Evolutionary conservation across 2,329 filamentous ascomycete species (phyloP).

Genomic region (Zymoseptoria crescenta): DNA sequence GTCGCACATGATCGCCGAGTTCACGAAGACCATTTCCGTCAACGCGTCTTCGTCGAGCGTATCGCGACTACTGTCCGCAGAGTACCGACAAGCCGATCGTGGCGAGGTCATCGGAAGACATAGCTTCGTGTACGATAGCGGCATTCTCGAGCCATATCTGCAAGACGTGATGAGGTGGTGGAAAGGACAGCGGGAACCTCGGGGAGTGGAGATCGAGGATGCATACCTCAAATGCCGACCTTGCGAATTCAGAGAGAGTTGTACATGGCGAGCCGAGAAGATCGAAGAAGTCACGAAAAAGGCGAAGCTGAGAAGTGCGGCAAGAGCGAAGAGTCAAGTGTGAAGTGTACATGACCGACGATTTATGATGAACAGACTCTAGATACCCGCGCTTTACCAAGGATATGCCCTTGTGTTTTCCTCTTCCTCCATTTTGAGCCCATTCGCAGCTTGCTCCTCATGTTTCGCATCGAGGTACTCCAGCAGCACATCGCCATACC

Average conservation of each 20-base stretch:
- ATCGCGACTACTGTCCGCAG: constrained; percentile 50
- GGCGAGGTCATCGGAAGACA: constrained; percentile 50
- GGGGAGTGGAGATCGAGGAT: constrained; percentile 73
- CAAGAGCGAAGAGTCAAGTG: constrained; percentile 15
- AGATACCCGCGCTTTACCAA: constrained; percentile 31
- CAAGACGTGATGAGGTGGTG: constrained; percentile 74
- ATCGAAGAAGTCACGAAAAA: constrained; percentile 49
- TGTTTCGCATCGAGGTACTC: constrained; percentile 71
- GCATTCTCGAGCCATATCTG: constrained; percentile 59
- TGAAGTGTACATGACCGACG: constrained; percentile 6
- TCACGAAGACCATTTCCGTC: constrained; percentile 36
- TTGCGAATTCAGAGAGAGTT: constrained; percentile 75
- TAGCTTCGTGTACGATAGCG: constrained; percentile 58
- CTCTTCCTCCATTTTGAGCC: constrained; percentile 55
- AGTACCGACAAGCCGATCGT: constrained; percentile 43
- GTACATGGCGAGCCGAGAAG: constrained; percentile 67
- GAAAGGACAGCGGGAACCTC: constrained; percentile 64
- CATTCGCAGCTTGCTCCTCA: constrained; percentile 60
- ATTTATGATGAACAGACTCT: not conserved
- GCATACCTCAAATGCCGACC: constrained; percentile 71
- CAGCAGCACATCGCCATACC: constrained; percentile 64
- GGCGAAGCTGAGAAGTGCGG: constrained; percentile 17
- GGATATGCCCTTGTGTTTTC: constrained; percentile 57
- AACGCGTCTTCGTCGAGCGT: constrained; percentile 35
- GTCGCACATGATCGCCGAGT: constrained; percentile 55